Evolutionary conservation across 306 rosid species (phyloP), one percentile per base, ranked within the genome.

Genomic region (Nissolia schottii): DNA sequence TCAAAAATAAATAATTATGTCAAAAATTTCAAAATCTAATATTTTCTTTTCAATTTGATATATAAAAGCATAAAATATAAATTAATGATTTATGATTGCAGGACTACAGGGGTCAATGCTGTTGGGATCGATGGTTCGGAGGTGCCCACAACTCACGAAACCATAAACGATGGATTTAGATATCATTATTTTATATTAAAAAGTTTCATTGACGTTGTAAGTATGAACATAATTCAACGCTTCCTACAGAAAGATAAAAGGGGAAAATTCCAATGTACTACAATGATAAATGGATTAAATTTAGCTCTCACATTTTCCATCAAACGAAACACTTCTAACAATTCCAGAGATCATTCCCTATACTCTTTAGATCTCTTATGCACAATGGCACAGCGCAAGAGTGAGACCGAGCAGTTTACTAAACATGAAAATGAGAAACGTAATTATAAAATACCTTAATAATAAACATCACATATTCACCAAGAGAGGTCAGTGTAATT

Each of bases 91-190:
- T 28, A 2, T 46, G 24, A 10, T 79, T 71, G 64, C 81, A 92
- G 96, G 77, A 81, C 77, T 2, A 75, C 32, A 64, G 88, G 93
- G 5, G 38, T 37, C 6, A 88, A 85, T 34, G 86, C 16, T 1
- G 75, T 29, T 93, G 98, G 97, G 98, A 93, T 78, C 72, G 89
- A 65, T 93, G 98, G 98, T 93, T 93, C 74, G 58, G 93, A 74
- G 91, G 96, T 35, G 79, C 85, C 56, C 90, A 88, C 73, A 75
- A 77, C 78, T 50, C 86, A 12, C 70, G 85, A 59, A 84, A 57
- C 61, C 90, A 88, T 67, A 90, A 83, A 68, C 95, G 96, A 11
- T 87, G 96, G 98, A 87, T 90, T 81, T 90, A 79, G 56, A 61
- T 13, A 19, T 24, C 62, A 19, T 27, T 12, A 8, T 41, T 69